phyloP scores from a whole-genome alignment of 2,329 filamentous ascomycete genomes.

The Talaromyces sp. region DNA sequence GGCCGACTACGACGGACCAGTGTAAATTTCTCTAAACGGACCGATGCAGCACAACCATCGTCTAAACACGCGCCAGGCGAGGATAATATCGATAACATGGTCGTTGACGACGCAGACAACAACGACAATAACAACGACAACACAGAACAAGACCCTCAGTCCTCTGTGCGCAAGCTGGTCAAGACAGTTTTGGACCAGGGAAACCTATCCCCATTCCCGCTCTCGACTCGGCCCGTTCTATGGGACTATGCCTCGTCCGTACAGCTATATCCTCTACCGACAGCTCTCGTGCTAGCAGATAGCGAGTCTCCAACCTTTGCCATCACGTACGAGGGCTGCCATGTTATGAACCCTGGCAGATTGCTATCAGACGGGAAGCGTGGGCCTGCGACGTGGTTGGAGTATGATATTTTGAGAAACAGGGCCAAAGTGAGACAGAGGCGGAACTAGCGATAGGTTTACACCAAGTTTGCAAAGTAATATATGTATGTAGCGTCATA shows the following conservation, averaged over 20 bases:
- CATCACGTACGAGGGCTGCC: conserved; percentile 89
- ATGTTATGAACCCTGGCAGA: conserved; percentile 87
- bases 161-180: conserved; percentile 67
- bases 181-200: conserved; percentile 91
- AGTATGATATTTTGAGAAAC: conserved; percentile 68
- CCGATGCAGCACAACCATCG: background rate
- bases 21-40: conserved; percentile 43
- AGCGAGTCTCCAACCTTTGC: conserved; percentile 76
- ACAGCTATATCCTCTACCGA: conserved; percentile 83
- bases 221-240: conserved; percentile 72
- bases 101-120: background rate
- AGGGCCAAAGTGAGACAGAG: conserved; percentile 61
- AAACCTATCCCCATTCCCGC: conserved; percentile 79
- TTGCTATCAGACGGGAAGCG: conserved; percentile 62
- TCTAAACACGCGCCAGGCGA: background rate
- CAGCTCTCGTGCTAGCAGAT: conserved; percentile 77
- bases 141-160: conserved; percentile 22
- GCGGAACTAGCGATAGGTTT: conserved; percentile 3
- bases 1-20: conserved; percentile 71
- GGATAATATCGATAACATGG: conserved; percentile 1
- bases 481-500: background rate
- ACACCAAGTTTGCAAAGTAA: too few relatives aligned
- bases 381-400: conserved; percentile 74
- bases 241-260: conserved; percentile 81
- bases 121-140: background rate